Base-by-base conservation (phyloP, 441 rosid genomes). In the Dalechampia spathulata region DNA sequence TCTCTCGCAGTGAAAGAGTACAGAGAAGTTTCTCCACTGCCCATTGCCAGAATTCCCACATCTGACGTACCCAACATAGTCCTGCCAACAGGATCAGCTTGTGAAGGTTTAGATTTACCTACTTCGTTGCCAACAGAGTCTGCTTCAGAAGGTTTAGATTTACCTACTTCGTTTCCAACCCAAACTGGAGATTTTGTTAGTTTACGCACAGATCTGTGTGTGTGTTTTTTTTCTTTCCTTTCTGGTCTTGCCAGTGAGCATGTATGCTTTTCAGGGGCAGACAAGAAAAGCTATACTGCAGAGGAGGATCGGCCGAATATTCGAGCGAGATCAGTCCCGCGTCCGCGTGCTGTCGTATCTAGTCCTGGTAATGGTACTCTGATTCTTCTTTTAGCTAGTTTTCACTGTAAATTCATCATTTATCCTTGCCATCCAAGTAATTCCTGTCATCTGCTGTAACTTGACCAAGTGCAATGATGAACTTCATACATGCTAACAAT, bases 331-430 rank as follows among this genome's bases (percentile, higher is more conserved):
- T 19, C 75, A 36, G 61, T 79, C 59, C 77, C 58, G 3, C 90
- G 83, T 22, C 91, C 91, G 14, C 83, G 91, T 51, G 91, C 91
- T 53, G 81, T 83, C 51, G 32, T 83, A 52, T 83, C 87, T 27
- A 83, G 91, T 66, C 87, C 83, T 26, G 80, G 91, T 80, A 68
- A 61, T 46, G n/a, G n/a, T n/a, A n/a, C n/a, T n/a, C n/a, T n/a
- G n/a, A n/a, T n/a, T n/a, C n/a, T n/a, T n/a, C n/a, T n/a, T n/a
- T n/a, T n/a, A n/a, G n/a, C n/a, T n/a, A 30, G 34, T 30, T 3
- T 30, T 30, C 34, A 8, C 8, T 30, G 34, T 8, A 3, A 30
- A 30, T 30, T 30, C 8, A 30, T 8, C 5, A 30, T 8, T 30
- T 30, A 3, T 30, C 8, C 8, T 8, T 30, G 4, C 8, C 34